Evolutionary conservation across 2,329 filamentous ascomycete genomes (phyloP).

Genomic region (Ophiostoma australiae): DNA sequence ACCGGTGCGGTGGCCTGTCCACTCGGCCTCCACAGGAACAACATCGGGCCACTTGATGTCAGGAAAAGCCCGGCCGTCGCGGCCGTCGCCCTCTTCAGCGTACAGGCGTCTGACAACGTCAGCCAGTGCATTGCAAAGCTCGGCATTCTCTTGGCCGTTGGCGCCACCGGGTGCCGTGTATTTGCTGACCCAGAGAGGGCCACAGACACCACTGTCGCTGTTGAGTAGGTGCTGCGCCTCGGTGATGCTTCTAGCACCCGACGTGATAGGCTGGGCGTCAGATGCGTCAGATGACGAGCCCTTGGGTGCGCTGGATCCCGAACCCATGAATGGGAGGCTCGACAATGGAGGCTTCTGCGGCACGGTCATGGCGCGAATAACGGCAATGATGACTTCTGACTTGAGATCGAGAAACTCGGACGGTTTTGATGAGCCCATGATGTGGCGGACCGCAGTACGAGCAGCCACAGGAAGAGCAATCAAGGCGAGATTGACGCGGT

Average conservation of each 20-base stretch:
- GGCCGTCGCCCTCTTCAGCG: constrained; percentile 18
- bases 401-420: constrained; percentile 73
- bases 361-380: constrained; percentile 58
- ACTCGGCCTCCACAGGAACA: constrained; percentile 62
- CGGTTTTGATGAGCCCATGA: constrained; percentile 63
- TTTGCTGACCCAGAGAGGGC: constrained; percentile 74
- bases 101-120: constrained; percentile 44
- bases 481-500: constrained; percentile 17
- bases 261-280: constrained; percentile 34
- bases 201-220: constrained; percentile 65
- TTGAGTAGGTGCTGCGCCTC: constrained; percentile 59
- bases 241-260: constrained; percentile 43
- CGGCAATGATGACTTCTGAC: constrained; percentile 65
- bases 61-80: constrained; percentile 21
- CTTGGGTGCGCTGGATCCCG: background rate
- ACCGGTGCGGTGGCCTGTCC: constrained; percentile 63
- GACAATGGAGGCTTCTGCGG: constrained; percentile 15
- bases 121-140: constrained; percentile 56
- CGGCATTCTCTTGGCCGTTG: constrained; percentile 40
- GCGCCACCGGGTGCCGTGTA: constrained; percentile 59
- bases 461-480: constrained; percentile 52
- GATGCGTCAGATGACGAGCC: background rate
- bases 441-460: constrained; percentile 58
- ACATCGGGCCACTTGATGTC: constrained; percentile 46
- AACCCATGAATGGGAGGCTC: constrained; percentile 13